Evolutionary conservation across 2,329 filamentous ascomycete species (phyloP), one percentile per base, ranked within the genome.

Genomic region (Thermochaetoides dissita): DNA sequence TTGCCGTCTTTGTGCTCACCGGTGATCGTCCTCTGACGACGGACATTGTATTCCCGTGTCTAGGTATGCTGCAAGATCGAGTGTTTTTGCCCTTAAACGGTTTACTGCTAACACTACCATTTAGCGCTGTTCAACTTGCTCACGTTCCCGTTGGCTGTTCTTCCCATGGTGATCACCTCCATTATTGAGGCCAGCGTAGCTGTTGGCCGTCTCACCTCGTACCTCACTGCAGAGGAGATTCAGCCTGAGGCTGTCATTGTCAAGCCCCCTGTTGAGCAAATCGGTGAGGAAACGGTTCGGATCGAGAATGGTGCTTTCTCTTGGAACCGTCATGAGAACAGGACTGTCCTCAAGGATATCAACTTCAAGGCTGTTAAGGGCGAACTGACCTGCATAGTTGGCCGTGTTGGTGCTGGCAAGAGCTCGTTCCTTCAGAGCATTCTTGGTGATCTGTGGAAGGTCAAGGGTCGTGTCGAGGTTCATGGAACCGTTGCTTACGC

Each of bases 121-220:
- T 60, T 84, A 58, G 88, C 91, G 0, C 71, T 98, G 24, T 98
- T 98, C 74, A 98, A 98, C 58, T 70, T 98, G 29, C 74, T 98
- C 37, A 93, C 88, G 0, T 98, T 98, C 64, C 93, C 91, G 1
- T 74, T 98, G 41, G 83, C 91, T 2, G 81, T 98, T 33, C 68
- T 98, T 30, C 91, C 91, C 7, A 96, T 98, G 88, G 88, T 98
- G 33, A 96, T 98, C 52, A 94, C 88, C 1, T 81, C 89, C 6
- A 85, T 98, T 48, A 87, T 98, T 30, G 91, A 98, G 61, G 88
- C 91, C 8, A 84, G 78, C n/a, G 91, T 98, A 42, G 91, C 91
- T 24, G 85, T 93, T 17, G 76, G 76, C 29, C 84, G 91, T 55
- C 68, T 98, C 50, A 91, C 87, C 0, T 73, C 79, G 33, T 98